These are phyloP conservation scores for Leccinum cinnamomeum DNA, from an alignment of 1,284 basidiomycete genomes.

Conservation along the genomic window DNA sequence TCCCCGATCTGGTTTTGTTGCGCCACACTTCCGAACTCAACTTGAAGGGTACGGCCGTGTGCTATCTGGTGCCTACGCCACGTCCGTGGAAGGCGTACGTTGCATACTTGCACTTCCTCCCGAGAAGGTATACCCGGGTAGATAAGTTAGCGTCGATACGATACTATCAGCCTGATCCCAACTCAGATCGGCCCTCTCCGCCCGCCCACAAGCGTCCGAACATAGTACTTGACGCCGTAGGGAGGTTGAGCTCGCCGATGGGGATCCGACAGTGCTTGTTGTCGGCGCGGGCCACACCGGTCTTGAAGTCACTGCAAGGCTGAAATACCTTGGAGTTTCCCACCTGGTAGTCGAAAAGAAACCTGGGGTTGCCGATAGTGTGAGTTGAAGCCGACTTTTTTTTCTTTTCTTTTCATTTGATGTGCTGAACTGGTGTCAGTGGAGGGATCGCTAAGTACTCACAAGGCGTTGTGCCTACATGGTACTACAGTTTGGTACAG, in stretches of 20 bases:
- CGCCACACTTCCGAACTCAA: constrained; percentile 19
- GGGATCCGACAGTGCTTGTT: constrained; percentile 33
- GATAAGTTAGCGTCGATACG: background rate
- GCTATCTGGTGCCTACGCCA: constrained; percentile 20
- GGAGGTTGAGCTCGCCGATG: constrained; percentile 26
- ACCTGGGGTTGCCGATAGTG: constrained; percentile 36
- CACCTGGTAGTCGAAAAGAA: constrained; percentile 39
- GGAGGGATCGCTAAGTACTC: constrained; percentile 31
- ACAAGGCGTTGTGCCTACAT: constrained; percentile 34
- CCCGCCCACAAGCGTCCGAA: constrained; percentile 14
- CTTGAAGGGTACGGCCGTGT: constrained; percentile 23
- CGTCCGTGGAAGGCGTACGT: constrained; percentile 33
- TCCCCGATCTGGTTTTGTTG: constrained; percentile 29
- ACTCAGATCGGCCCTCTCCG: constrained; percentile 22
- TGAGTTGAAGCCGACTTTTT: constrained; percentile 3
- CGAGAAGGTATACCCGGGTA: constrained; percentile 28
- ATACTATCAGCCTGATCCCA: constrained; percentile 2
- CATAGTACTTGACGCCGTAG: constrained; percentile 33
- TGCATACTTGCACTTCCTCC: constrained; percentile 51
- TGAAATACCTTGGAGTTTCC: constrained; percentile 38
- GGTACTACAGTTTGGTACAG: constrained; percentile 25
- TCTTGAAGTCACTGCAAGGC: constrained; percentile 37
- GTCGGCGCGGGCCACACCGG: constrained; percentile 43
- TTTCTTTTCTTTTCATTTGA: background rate
- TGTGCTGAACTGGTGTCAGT: constrained; percentile 15